Base-by-base conservation (phyloP, 148 eudicot species). In the Silene latifolia region DNA sequence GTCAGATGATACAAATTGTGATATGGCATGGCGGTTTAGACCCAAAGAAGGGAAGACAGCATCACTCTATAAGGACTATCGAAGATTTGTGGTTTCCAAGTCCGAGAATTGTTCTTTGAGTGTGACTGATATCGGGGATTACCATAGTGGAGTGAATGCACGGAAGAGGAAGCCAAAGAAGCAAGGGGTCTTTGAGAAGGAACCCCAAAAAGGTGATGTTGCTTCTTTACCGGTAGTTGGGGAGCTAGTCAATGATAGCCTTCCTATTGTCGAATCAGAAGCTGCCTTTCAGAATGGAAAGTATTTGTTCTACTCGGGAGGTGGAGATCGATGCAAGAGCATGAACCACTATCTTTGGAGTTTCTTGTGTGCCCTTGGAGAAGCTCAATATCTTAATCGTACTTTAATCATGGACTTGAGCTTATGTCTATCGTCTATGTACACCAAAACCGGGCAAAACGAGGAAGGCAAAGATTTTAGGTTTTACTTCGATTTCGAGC, bases 11-110 rank as follows among this genome's bases (percentile, higher is more conserved):
- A 77, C 63, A 39, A 90, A 83, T 14, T 95, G 99, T 78, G 98
- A 92, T 78, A 95, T 95, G 99, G 99, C 98, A 2, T 95, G 97
- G 97, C 80, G 97, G 68, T 95, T 87, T 85, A 92, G 97, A 79
- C 97, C 97, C 3, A 92, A 85, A 75, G 93, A 95, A 69, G 97
- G 94, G 69, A 95, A 90, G 78, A 79, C 89, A 2, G 92, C 93
- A 0, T 83, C 87, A 1, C 83, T 92, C 72, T 85, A 92, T 71
- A 95, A 90, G 87, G 99, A 95, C 68, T 95, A 92, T 44, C 73
- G 99, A 27, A 87, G 83, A 64, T 95, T 95, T 77, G 82, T 63
- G 82, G 67, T 92, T 48, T 67, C 78, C 4, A 87, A 90, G 77
- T 85, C 83, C 0, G 90, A 80, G n/a, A 90, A 95, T 74, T 95